Conservation (phyloP, 1,284 basidiomycete genomes). For the Psilocybe mexicana region DNA sequence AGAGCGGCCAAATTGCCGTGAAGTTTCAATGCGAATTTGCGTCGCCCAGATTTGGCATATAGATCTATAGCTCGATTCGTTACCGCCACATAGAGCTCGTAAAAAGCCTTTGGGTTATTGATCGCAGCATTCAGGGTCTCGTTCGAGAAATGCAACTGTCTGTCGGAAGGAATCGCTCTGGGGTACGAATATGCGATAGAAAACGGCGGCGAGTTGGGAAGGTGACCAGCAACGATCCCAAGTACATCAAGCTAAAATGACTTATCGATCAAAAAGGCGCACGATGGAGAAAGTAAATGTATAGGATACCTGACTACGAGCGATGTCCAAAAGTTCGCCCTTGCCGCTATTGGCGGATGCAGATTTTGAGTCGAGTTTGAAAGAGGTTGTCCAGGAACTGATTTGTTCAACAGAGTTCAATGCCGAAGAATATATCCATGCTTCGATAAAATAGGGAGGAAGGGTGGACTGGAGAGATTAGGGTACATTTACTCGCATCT, state of each 20-base stretch:
- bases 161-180: constrained; percentile 24
- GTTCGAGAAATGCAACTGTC: constrained; percentile 54
- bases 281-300: not conserved
- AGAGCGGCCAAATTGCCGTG: constrained; percentile 85
- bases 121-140: constrained; percentile 66
- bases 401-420: constrained; percentile 86
- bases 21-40: constrained; percentile 82
- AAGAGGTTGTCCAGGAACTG: constrained; percentile 66
- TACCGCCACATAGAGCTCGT: constrained; percentile 69
- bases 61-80: constrained; percentile 83
- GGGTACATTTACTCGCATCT: not conserved
- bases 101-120: constrained; percentile 60
- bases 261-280: not conserved
- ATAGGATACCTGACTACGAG: constrained; percentile 69
- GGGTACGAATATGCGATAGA: constrained; percentile 39
- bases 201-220: constrained; percentile 77
- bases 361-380: constrained; percentile 47
- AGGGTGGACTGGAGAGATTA: constrained; percentile 55
- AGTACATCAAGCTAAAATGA: constrained; percentile 73
- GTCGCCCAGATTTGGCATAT: constrained; percentile 78
- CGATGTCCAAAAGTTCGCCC: constrained; percentile 82
- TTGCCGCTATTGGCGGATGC: constrained; percentile 67
- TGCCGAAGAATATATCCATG: constrained; percentile 93
- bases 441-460: constrained; percentile 84
- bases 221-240: constrained; percentile 69